Conservation (phyloP, 805 yeast genomes). For the Monosporozyma siamensis region DNA sequence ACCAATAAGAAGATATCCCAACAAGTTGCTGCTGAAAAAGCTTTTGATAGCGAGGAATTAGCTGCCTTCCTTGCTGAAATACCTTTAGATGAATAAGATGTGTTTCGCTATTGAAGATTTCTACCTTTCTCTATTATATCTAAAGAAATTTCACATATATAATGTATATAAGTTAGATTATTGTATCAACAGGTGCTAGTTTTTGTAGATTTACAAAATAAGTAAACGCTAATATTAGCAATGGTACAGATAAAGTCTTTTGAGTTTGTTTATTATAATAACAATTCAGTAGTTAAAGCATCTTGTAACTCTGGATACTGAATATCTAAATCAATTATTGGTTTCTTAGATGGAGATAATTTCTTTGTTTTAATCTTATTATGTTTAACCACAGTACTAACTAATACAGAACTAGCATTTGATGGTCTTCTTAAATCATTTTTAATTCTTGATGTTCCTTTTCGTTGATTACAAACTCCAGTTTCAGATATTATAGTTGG, state of each 20-base stretch:
- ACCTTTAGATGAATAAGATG: background rate
- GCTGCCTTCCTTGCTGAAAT: background rate
- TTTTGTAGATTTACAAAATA: too few species aligned
- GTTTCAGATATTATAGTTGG: constrained; percentile 5
- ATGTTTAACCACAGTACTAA: constrained; percentile 5
- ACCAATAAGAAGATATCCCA: constrained; percentile 14
- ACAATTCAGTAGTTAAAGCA: constrained; percentile 25
- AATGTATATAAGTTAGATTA: background rate
- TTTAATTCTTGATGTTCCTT: background rate
- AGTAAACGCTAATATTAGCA: too few species aligned
- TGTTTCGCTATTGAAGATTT: too few species aligned
- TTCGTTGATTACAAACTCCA: background rate
- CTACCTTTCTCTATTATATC: too few species aligned
- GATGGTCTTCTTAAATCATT: constrained; percentile 2
- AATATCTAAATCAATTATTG: constrained; percentile 13
- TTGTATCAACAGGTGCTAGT: too few species aligned
- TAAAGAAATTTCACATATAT: too few species aligned
- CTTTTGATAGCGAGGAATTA: constrained; percentile 1
- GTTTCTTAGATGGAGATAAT: constrained; percentile 7
- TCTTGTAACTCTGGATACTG: constrained; percentile 22
- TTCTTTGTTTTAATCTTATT: background rate
- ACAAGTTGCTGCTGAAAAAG: constrained; percentile 13
- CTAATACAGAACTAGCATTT: constrained; percentile 2
- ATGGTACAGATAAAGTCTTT: too few species aligned
- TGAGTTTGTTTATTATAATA: too few species aligned